A percentile compares a stretch with the other conserved stretches of the same genome.
phyloP scores from a whole-genome alignment of 306 rosid species.

The Clitoria ternatea region DNA sequence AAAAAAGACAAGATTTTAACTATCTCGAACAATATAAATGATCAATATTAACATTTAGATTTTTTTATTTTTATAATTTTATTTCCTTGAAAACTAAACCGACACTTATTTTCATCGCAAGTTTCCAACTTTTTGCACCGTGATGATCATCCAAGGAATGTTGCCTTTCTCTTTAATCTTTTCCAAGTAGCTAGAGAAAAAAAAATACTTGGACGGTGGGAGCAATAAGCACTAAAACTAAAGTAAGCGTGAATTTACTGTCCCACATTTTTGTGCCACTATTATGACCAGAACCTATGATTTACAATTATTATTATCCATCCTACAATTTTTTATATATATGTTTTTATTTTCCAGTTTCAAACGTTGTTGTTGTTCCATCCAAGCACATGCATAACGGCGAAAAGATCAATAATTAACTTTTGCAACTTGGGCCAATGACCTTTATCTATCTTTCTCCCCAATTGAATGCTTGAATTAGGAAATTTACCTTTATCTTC shows the following conservation, averaged over 20 bases:
- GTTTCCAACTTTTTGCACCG: background rate
- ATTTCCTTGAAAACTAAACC: too few relatives aligned
- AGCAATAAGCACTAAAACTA: slow-evolving; percentile 33
- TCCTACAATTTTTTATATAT: too few relatives aligned
- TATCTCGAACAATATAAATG: too few relatives aligned
- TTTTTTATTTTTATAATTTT: too few relatives aligned
- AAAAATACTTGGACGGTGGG: slow-evolving; percentile 21
- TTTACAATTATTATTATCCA: slow-evolving; percentile 41
- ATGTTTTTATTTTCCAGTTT: background rate
- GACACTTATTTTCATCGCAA: background rate
- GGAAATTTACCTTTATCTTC: slow-evolving; percentile 5
- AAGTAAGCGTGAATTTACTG: slow-evolving; percentile 51
- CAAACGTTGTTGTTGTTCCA: background rate
- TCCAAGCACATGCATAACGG: slow-evolving; percentile 6
- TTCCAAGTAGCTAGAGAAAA: background rate
- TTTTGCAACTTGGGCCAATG: background rate
- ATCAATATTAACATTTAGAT: too few relatives aligned
- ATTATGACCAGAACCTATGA: slow-evolving; percentile 36
- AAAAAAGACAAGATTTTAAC: too few relatives aligned
- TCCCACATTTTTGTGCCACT: slow-evolving; percentile 48
- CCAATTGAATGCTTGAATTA: slow-evolving; percentile 5
- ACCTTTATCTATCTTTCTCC: background rate
- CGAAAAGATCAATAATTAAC: background rate
- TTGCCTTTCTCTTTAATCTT: background rate
- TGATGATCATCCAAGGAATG: background rate